phyloP scores from a whole-genome alignment of 148 eudicot species.

The Rheum nobile region DNA sequence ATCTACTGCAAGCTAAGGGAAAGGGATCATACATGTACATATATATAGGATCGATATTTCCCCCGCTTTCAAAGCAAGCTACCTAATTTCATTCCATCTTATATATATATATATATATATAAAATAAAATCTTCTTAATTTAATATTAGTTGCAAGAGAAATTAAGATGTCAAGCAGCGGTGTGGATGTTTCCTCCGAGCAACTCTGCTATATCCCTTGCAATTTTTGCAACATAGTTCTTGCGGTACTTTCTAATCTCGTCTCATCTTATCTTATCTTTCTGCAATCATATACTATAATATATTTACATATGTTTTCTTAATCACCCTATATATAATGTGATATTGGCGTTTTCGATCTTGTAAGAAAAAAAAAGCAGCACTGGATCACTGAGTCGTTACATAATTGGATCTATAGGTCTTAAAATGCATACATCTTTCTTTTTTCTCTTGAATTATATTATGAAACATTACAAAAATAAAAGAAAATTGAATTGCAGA shows the following conservation, averaged over 20 bases:
- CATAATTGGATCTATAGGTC: neutral
- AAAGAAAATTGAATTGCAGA: neutral
- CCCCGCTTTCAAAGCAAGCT: slow-evolving; percentile 2
- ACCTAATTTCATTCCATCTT: neutral
- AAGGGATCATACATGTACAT: too few species aligned
- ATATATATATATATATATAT: too few species aligned
- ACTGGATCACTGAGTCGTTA: neutral
- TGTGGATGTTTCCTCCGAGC: slow-evolving; percentile 39
- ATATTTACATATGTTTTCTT: neutral
- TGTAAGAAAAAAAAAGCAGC: neutral
- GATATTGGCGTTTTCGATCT: neutral
- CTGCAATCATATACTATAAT: too few species aligned
- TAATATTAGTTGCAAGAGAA: neutral
- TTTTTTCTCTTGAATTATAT: neutral
- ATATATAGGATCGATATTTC: too few species aligned
- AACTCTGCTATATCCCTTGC: slow-evolving; percentile 93
- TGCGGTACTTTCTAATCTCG: neutral
- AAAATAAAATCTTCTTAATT: neutral
- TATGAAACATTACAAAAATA: too few species aligned
- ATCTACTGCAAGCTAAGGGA: too few species aligned
- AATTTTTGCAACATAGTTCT: slow-evolving; percentile 61
- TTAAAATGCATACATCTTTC: neutral
- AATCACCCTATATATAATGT: neutral
- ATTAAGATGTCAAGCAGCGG: slow-evolving; percentile 31
- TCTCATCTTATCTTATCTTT: neutral